phyloP scores from a whole-genome alignment of 2,329 filamentous ascomycete genomes.

The Dactylellina sp. region DNA sequence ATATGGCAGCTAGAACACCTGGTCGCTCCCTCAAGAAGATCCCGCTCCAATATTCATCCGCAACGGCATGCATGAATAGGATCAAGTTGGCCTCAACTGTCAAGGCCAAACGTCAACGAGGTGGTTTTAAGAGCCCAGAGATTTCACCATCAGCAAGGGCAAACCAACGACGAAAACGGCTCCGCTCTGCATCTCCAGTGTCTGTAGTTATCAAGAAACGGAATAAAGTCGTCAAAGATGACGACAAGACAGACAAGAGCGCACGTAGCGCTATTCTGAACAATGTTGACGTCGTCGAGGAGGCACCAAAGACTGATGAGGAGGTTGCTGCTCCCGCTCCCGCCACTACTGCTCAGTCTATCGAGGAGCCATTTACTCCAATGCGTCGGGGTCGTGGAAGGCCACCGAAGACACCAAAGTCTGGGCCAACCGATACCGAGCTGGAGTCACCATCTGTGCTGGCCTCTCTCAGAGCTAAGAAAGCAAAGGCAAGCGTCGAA shows the following conservation, averaged over 20 bases:
- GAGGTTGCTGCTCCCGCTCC: too few relatives aligned
- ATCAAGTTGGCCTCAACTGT: background rate
- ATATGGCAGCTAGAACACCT: constrained; percentile 1
- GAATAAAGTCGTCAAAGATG: background rate
- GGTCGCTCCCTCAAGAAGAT: background rate
- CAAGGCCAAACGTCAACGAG: background rate
- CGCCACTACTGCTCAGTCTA: background rate
- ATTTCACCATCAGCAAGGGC: background rate
- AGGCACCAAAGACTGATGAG: too few relatives aligned
- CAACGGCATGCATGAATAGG: background rate
- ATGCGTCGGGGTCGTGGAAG: constrained; percentile 3
- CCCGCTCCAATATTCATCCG: background rate
- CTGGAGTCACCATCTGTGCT: background rate
- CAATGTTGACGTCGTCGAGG: too few relatives aligned
- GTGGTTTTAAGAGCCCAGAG: background rate
- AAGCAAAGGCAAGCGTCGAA: too few relatives aligned
- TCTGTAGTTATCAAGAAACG: background rate
- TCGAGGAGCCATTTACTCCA: background rate
- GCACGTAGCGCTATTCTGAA: too few relatives aligned
- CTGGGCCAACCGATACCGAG: background rate
- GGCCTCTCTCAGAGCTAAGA: background rate
- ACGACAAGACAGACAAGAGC: background rate
- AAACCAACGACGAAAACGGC: background rate
- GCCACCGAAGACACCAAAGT: background rate
- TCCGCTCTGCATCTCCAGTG: background rate